Percentiles rank a stretch among this genome's conserved stretches.
Evolutionary conservation across 2,329 filamentous ascomycete genomes (phyloP).

Genomic region (Magnaporthiopsis incrustans): DNA sequence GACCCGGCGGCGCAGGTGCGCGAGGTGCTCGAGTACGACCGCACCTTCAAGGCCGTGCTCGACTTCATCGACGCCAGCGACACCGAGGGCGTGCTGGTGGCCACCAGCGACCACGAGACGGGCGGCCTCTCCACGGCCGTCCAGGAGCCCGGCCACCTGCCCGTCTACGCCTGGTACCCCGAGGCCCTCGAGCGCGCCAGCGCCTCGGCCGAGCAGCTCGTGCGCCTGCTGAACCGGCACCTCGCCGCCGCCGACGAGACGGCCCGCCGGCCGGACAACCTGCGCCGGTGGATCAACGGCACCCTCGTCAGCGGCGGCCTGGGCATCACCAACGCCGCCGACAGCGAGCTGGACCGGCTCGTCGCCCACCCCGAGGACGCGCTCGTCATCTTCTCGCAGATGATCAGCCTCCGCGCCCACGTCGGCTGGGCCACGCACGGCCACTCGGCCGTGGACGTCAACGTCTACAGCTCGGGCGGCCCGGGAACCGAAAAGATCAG

Average conservation of each 20-base stretch:
- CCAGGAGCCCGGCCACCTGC: conserved; percentile 42
- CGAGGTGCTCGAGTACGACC: conserved; percentile 94
- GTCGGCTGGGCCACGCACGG: conserved; percentile 93
- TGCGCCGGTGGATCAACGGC: conserved; percentile 58
- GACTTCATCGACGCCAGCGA: conserved; percentile 73
- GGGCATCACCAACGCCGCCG: conserved; percentile 65
- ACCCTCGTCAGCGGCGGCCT: conserved; percentile 62
- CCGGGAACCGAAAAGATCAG: conserved; percentile 54
- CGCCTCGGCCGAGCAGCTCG: conserved; percentile 66
- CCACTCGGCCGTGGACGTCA: conserved; percentile 89
- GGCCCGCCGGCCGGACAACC: conserved; percentile 10
- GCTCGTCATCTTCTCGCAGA: conserved; percentile 61
- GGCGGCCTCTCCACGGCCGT: conserved; percentile 78
- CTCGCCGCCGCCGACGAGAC: conserved; percentile 24
- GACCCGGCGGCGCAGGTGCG: conserved; percentile 78
- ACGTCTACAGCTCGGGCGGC: conserved; percentile 79
- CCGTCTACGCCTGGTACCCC: conserved; percentile 71
- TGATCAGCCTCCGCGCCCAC: conserved; percentile 80
- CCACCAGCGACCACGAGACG: conserved; percentile 94
- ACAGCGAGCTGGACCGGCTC: conserved; percentile 62
- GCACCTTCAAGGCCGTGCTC: conserved; percentile 71
- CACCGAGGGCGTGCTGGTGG: conserved; percentile 72
- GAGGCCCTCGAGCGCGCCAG: conserved; percentile 67
- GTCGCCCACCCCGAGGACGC: conserved; percentile 49
- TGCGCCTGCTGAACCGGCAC: conserved; percentile 52